Evolutionary conservation across 306 rosid species (phyloP).

Genomic region (Biancaea sappan): DNA sequence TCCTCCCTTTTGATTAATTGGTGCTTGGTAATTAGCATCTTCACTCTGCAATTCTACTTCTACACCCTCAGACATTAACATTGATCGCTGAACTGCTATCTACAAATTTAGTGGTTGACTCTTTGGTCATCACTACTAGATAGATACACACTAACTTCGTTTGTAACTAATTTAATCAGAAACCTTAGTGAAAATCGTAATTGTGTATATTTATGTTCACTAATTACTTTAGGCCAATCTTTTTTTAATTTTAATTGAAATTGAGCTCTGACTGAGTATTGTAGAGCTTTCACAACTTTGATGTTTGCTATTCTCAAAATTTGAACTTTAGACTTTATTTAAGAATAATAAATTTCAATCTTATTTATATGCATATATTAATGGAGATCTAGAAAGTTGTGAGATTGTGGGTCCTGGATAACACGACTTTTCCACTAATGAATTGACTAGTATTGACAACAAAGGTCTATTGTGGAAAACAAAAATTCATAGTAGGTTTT

Average conservation of each 20-base stretch:
- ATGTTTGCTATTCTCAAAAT: too few species aligned
- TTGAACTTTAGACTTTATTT: too few species aligned
- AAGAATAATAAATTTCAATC: too few species aligned
- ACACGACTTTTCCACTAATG: background rate
- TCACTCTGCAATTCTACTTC: background rate
- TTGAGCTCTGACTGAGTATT: too few species aligned
- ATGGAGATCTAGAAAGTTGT: background rate
- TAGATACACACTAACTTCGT: background rate
- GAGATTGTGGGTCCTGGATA: background rate
- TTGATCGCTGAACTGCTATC: background rate
- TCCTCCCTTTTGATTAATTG: background rate
- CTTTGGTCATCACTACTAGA: background rate
- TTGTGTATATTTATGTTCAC: too few species aligned
- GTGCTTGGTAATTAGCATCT: background rate
- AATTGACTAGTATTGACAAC: background rate
- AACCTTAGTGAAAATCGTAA: too few species aligned
- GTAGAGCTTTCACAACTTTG: too few species aligned
- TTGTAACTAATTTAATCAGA: background rate
- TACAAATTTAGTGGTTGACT: slow-evolving; percentile 2
- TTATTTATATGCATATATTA: too few species aligned
- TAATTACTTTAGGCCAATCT: too few species aligned
- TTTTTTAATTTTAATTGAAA: too few species aligned
- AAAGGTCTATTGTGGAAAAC: background rate
- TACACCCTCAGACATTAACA: background rate
- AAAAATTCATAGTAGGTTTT: background rate